Percentiles rank a stretch among this genome's conserved stretches.
phyloP scores from a whole-genome alignment of 1,139 yeast genomes.

The Torulaspora pretoriensis region DNA sequence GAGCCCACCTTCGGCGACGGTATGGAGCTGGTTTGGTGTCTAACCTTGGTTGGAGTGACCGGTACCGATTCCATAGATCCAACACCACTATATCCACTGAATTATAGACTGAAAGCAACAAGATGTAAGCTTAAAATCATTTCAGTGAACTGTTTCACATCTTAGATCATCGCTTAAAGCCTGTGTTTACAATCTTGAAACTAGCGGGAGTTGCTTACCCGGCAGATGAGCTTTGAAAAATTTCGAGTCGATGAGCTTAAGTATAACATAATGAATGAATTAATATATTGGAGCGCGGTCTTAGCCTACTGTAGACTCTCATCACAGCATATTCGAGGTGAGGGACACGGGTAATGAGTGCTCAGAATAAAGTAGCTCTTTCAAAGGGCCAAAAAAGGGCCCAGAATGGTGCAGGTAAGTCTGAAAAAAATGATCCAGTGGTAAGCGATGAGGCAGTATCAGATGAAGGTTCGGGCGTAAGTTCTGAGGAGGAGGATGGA shows the following conservation, averaged over 20 bases:
- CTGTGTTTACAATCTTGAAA: slow-evolving; percentile 3
- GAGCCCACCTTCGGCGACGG: slow-evolving; percentile 21
- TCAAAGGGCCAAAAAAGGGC: slow-evolving; percentile 1
- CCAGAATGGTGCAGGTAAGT: background rate
- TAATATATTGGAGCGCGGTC: background rate
- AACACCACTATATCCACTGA: background rate
- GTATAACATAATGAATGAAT: background rate
- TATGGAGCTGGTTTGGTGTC: slow-evolving; percentile 13
- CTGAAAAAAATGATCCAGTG: background rate
- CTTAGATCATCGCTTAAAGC: background rate
- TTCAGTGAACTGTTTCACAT: background rate
- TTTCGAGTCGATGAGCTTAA: slow-evolving; percentile 7
- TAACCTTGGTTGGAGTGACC: slow-evolving; percentile 18
- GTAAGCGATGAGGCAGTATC: slow-evolving; percentile 3
- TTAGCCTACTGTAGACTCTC: background rate
- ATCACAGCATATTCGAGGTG: background rate
- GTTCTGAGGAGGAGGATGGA: slow-evolving; percentile 17
- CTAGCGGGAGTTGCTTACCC: slow-evolving; percentile 1
- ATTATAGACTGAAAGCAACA: background rate
- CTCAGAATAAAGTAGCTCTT: background rate
- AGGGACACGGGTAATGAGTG: background rate
- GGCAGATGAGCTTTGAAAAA: slow-evolving; percentile 1
- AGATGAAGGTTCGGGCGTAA: slow-evolving; percentile 6
- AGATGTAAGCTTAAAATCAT: background rate
- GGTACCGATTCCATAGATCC: slow-evolving; percentile 13